These are phyloP conservation scores for Apophysomyces trapeziformis DNA, from an alignment of 371 early-diverging fungal genomes.

Conservation along the genomic window DNA sequence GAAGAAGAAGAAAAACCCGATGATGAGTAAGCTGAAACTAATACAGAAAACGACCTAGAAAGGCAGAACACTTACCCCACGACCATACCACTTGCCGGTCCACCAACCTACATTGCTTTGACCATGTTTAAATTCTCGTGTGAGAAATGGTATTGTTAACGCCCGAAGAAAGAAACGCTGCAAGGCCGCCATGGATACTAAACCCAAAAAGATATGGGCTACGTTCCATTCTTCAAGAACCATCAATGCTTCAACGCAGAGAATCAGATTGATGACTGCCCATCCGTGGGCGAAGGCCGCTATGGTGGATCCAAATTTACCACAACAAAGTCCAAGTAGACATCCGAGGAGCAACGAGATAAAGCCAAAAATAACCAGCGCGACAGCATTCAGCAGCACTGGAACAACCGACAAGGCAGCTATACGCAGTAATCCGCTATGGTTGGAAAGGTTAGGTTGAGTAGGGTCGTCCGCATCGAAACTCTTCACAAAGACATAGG, in stretches of 20 bases:
- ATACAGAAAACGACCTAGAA: background rate
- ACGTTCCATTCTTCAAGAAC: constrained; percentile 70
- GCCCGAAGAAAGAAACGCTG: constrained; percentile 73
- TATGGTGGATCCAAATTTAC: constrained; percentile 72
- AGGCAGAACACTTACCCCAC: constrained; percentile 48
- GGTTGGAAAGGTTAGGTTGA: constrained; percentile 29
- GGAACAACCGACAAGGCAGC: constrained; percentile 70
- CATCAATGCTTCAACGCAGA: constrained; percentile 66
- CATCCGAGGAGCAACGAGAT: constrained; percentile 74
- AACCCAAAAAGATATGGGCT: constrained; percentile 65
- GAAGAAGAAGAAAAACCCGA: background rate
- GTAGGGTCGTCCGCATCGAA: constrained; percentile 30
- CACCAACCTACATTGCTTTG: constrained; percentile 86
- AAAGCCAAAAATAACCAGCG: constrained; percentile 64
- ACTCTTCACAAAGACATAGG: constrained; percentile 66
- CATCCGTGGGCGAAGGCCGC: constrained; percentile 71
- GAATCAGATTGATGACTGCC: constrained; percentile 65
- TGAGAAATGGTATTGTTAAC: constrained; percentile 67
- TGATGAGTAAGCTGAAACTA: background rate
- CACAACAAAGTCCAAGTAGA: constrained; percentile 57
- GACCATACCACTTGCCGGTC: constrained; percentile 85
- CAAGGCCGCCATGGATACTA: constrained; percentile 63
- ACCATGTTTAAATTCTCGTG: constrained; percentile 77
- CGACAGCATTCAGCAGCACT: constrained; percentile 68
- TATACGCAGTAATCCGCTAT: constrained; percentile 56